Base-by-base conservation (phyloP, 2,329 filamentous ascomycete genomes). In the Fusarium camptoceras region DNA sequence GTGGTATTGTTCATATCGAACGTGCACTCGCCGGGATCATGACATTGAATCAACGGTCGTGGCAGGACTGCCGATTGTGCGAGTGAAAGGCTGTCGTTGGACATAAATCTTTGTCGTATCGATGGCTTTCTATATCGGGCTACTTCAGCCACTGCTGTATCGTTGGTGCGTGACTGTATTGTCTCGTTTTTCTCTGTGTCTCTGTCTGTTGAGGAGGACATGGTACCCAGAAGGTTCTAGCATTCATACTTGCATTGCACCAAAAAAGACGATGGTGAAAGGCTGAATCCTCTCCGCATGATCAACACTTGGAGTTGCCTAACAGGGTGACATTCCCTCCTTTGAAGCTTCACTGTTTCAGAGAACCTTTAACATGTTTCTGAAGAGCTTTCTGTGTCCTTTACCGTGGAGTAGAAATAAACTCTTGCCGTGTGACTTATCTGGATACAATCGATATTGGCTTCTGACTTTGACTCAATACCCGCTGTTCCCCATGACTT, bases 401-500 rank as follows among this genome's bases (percentile, higher is more conserved):
- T 65, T 51, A 25, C 22, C 24, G 10, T 25, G 22, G 12, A 16
- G 41, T 28, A 48, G 43, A 41, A 18, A 61, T 8, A n/a, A n/a
- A n/a, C 22, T 37, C 30, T 18, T 50, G 30, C 25, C 27, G 22
- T n/a, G 12, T 43, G 28, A 24, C 44, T 61, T 50, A 22, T 22
- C 27, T 12, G 27, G 15, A n/a, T 11, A 7, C 27, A 48, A 47
- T 28, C 34, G 46, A 53, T 39, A 53, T 65, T 20, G 31, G 60
- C 34, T 41, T 41, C 20, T 31, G 16, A 37, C 34, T 24, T 55
- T 42, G 16, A n/a, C 34, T 37, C 18, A 30, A 6, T 30, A 34
- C 27, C 34, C 14, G 20, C 39, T 49, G 24, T 60, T 66, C 55
- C 47, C 49, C 39, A 16, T 51, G 50, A n/a, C 61, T 70, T 70